These are phyloP conservation scores for Ilex aquifolium DNA, from an alignment of 257 asterid genomes.

Conservation along the genomic window DNA sequence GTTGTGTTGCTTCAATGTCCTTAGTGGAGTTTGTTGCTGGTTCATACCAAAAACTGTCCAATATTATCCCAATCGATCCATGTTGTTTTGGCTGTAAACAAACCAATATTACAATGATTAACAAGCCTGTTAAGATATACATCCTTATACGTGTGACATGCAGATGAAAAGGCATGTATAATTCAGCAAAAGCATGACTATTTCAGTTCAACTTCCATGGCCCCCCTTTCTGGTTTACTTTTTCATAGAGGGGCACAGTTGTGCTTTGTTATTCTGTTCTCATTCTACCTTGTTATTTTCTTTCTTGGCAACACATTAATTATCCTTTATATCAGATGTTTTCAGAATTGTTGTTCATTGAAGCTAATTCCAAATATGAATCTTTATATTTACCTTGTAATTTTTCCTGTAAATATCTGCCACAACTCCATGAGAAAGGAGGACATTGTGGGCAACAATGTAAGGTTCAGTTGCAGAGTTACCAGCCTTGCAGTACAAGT, in stretches of 20 bases:
- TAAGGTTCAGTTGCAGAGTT: constrained; percentile 85
- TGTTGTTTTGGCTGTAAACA: constrained; percentile 38
- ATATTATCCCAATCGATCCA: constrained; percentile 62
- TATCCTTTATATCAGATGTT: too few species aligned
- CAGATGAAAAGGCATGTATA: too few species aligned
- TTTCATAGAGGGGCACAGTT: too few species aligned
- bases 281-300: too few species aligned
- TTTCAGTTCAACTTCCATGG: too few species aligned
- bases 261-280: too few species aligned
- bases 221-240: too few species aligned
- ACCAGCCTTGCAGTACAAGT: constrained; percentile 51
- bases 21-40: constrained; percentile 39
- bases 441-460: constrained; percentile 58
- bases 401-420: constrained; percentile 47
- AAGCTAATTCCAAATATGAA: not conserved
- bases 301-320: not conserved
- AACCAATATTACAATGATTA: not conserved
- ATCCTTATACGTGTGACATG: too few species aligned
- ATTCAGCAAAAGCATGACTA: too few species aligned
- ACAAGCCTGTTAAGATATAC: not conserved
- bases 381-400: constrained; percentile 44
- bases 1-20: constrained; percentile 50
- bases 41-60: constrained; percentile 72
- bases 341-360: not conserved
- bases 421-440: constrained; percentile 58